Conservation (phyloP, 257 asterid species). For the Plantago elongata region DNA sequence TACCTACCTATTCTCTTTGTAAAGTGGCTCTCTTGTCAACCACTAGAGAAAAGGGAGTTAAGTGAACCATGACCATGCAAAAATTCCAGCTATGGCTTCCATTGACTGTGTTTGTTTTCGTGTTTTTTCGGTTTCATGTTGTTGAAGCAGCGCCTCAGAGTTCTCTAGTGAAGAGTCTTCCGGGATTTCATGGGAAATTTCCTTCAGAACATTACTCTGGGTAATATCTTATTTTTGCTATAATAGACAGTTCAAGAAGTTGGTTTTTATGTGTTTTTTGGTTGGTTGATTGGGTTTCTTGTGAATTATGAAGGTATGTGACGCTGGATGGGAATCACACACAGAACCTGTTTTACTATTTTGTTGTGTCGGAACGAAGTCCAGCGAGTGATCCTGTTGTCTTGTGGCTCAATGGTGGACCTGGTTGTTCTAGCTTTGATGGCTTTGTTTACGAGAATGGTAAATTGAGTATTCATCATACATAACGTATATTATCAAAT, state of each 20-base stretch:
- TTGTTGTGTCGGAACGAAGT: constrained; percentile 42
- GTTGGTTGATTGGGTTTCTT: not conserved
- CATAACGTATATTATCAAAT: too few relatives aligned
- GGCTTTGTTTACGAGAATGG: constrained; percentile 65
- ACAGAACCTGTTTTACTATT: constrained; percentile 53
- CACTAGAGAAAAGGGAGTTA: not conserved
- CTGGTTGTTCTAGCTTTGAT: constrained; percentile 65
- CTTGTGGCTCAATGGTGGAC: constrained; percentile 68
- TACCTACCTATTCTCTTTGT: too few relatives aligned
- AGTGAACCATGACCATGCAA: constrained; percentile 21
- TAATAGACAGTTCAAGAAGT: too few relatives aligned
- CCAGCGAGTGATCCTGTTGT: constrained; percentile 49
- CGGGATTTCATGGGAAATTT: constrained; percentile 47
- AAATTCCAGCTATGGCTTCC: not conserved
- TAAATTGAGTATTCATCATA: not conserved
- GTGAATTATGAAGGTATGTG: constrained; percentile 33
- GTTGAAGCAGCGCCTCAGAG: constrained; percentile 38
- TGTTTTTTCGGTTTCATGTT: constrained; percentile 21
- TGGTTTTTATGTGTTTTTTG: not conserved
- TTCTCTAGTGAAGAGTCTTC: constrained; percentile 35
- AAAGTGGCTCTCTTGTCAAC: too few relatives aligned
- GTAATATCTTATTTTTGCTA: constrained; percentile 13
- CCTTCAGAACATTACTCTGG: constrained; percentile 59
- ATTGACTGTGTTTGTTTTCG: constrained; percentile 14
- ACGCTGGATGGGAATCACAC: constrained; percentile 22